Conservation (phyloP, 805 yeast genomes). For the Groenewaldozyma tartarivorans region DNA sequence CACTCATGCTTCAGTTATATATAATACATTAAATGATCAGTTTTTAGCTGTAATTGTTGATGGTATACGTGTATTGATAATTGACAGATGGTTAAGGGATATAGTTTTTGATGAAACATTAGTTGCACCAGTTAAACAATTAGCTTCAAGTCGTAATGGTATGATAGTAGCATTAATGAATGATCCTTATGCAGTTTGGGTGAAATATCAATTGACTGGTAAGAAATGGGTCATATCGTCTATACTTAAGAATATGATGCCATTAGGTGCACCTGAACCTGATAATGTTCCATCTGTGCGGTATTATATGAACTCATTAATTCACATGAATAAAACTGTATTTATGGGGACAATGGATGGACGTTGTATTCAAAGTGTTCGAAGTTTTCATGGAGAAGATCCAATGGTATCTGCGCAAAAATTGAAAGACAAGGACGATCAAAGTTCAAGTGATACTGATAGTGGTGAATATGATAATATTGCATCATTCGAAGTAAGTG, state of each 20-base stretch:
- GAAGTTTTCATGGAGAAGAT: background rate
- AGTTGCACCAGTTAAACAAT: background rate
- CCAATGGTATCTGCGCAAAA: too few species aligned
- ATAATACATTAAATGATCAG: too few species aligned
- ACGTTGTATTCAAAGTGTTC: background rate
- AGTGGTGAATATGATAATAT: background rate
- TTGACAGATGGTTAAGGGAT: background rate
- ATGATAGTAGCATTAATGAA: too few species aligned
- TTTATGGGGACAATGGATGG: background rate
- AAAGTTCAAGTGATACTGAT: background rate
- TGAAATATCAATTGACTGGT: too few species aligned
- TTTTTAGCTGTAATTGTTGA: background rate
- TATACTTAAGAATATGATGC: background rate
- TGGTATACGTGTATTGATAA: background rate
- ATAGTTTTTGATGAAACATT: background rate
- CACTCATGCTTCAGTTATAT: background rate
- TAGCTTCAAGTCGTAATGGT: background rate
- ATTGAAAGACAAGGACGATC: background rate
- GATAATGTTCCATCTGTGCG: background rate
- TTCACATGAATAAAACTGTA: background rate
- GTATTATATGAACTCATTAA: background rate
- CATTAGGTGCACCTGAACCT: background rate
- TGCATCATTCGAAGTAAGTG: background rate
- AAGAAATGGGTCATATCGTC: background rate
- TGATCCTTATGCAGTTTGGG: background rate